These are phyloP conservation scores for Fagopyrum tataricum DNA, from an alignment of 148 eudicot species.

Conservation along the genomic window DNA sequence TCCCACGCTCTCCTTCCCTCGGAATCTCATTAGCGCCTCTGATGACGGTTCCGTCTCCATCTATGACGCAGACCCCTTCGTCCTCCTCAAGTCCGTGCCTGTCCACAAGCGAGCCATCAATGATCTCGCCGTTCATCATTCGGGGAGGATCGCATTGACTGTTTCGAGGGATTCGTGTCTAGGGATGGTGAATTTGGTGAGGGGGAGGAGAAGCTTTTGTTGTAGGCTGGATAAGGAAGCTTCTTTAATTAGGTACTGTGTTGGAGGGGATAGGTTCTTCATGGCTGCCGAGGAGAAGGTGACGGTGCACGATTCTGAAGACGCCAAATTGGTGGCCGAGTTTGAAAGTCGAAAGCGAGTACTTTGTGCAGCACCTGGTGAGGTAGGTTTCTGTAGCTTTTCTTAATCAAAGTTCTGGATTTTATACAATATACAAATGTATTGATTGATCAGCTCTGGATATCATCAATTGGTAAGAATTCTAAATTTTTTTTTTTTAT, in stretches of 20 bases:
- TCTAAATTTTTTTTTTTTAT: too few species aligned
- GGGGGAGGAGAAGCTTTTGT: slow-evolving; percentile 70
- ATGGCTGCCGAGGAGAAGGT: slow-evolving; percentile 63
- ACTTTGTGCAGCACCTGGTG: slow-evolving; percentile 65
- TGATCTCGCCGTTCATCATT: slow-evolving; percentile 57
- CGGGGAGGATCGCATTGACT: slow-evolving; percentile 58
- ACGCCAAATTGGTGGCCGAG: slow-evolving; percentile 50
- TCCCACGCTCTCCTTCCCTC: slow-evolving; percentile 43
- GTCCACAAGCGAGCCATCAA: slow-evolving; percentile 53
- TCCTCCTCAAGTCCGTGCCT: slow-evolving; percentile 36
- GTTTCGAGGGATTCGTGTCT: slow-evolving; percentile 65
- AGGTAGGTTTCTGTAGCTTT: slow-evolving; percentile 27
- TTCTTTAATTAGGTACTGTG: slow-evolving; percentile 39
- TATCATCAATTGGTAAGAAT: neutral
- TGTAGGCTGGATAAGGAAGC: slow-evolving; percentile 67
- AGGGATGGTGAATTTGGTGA: slow-evolving; percentile 78
- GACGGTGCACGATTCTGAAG: slow-evolving; percentile 65
- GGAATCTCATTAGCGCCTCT: slow-evolving; percentile 52
- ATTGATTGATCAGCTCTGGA: neutral
- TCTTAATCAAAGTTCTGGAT: neutral
- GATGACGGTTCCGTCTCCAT: slow-evolving; percentile 56
- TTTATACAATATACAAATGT: neutral
- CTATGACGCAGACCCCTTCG: slow-evolving; percentile 78
- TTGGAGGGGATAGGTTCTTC: slow-evolving; percentile 50
- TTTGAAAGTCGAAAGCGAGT: slow-evolving; percentile 41